A percentile compares a stretch with the other conserved stretches of the same genome.
These are phyloP conservation scores for Halophytophthora batemanensis DNA, from an alignment of 352 stramenopile genomes.

Conservation along the genomic window DNA sequence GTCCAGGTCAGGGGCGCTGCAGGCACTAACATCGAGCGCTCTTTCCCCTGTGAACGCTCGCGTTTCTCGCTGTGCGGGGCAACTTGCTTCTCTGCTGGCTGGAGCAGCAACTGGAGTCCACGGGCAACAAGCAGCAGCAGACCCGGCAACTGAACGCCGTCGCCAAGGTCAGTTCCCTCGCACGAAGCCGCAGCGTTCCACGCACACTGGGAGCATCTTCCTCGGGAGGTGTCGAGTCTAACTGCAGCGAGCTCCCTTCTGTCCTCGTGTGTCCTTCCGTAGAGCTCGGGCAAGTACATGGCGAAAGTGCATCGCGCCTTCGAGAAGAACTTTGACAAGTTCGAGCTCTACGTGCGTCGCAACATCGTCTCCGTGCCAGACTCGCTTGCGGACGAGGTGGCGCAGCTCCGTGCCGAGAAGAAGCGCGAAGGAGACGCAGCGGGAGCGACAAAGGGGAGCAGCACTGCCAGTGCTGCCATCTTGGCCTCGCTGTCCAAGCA, in stretches of 20 bases:
- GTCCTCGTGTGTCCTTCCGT: background rate
- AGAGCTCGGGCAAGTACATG: slow-evolving; percentile 68
- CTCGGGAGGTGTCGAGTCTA: background rate
- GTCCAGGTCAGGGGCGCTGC: background rate
- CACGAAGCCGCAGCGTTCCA: too few relatives aligned
- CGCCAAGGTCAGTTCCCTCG: slow-evolving; percentile 37
- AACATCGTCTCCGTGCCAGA: slow-evolving; percentile 68
- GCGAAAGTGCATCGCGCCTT: slow-evolving; percentile 54
- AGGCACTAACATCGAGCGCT: background rate
- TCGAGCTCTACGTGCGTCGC: slow-evolving; percentile 72
- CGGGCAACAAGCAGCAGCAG: slow-evolving; percentile 59
- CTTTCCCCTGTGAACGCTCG: too few relatives aligned
- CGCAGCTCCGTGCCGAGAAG: slow-evolving; percentile 34
- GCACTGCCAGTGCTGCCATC: background rate
- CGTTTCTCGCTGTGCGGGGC: background rate
- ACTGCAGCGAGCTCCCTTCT: background rate
- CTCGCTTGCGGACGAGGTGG: slow-evolving; percentile 40
- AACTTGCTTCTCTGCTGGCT: background rate
- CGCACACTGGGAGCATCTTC: background rate
- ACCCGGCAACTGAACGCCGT: slow-evolving; percentile 56
- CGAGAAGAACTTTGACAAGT: slow-evolving; percentile 83
- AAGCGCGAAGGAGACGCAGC: slow-evolving; percentile 5
- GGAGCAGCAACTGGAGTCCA: slow-evolving; percentile 38
- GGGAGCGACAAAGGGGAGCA: slow-evolving; percentile 10
- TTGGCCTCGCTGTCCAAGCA: slow-evolving; percentile 33